Percentiles rank a stretch among this genome's conserved stretches.
Conservation (phyloP, 495 filamentous ascomycete genomes). For the Aspergillus bertholletiae region DNA sequence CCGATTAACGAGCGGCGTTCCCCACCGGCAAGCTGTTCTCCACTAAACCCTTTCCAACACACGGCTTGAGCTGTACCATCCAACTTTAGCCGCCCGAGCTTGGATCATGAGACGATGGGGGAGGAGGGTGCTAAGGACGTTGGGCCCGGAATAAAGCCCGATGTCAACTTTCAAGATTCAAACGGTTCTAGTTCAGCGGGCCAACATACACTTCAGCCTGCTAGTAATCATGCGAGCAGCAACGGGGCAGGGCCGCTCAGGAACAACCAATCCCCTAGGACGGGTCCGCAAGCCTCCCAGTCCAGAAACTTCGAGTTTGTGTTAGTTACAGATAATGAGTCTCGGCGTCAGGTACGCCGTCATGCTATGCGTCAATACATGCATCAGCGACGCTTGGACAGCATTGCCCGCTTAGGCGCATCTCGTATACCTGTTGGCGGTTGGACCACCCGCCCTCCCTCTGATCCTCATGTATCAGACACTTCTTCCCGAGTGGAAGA, state of each 20-base stretch:
- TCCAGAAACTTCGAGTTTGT: slow-evolving; percentile 28
- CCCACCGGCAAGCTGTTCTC: slow-evolving; percentile 12
- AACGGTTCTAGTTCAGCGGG: neutral
- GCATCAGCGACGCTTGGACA: slow-evolving; percentile 27
- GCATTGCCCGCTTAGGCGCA: slow-evolving; percentile 24
- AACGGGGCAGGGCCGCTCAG: slow-evolving; percentile 4
- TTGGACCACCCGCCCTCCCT: slow-evolving; percentile 16
- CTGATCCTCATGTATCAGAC: slow-evolving; percentile 9
- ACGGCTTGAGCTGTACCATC: slow-evolving; percentile 7
- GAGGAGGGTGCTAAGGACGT: slow-evolving; percentile 15
- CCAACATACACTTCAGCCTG: slow-evolving; percentile 1
- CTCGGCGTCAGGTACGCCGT: slow-evolving; percentile 27
- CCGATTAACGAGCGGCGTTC: slow-evolving; percentile 6
- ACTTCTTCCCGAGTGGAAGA: slow-evolving; percentile 14
- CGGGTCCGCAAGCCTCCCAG: slow-evolving; percentile 11
- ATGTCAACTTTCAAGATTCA: slow-evolving; percentile 1
- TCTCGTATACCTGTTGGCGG: slow-evolving; percentile 20
- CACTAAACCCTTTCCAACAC: slow-evolving; percentile 4
- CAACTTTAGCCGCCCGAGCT: slow-evolving; percentile 2
- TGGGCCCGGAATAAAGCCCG: slow-evolving; percentile 4
- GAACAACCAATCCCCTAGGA: slow-evolving; percentile 6
- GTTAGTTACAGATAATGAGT: slow-evolving; percentile 26
- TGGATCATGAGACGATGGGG: slow-evolving; percentile 25
- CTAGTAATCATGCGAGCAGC: slow-evolving; percentile 9
- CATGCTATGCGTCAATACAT: slow-evolving; percentile 34